Conservation (phyloP, 441 rosid genomes). For the Croton laevigatus region DNA sequence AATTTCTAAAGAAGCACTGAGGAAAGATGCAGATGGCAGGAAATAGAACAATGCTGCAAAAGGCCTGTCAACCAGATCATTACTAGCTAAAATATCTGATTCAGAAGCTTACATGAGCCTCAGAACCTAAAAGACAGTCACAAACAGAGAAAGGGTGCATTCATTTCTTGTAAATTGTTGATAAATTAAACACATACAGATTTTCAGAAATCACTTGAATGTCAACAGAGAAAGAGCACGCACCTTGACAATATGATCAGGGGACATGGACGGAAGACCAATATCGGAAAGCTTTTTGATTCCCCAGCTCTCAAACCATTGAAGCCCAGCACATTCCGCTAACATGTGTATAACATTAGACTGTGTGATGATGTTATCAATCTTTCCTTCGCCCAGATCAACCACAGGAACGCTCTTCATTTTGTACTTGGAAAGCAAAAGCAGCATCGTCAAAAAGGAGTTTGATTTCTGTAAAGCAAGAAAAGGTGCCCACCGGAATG, state of each 20-base stretch:
- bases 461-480: slow-evolving; percentile 85
- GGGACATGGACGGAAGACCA: slow-evolving; percentile 74
- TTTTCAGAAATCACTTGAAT: background rate
- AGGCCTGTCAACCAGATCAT: background rate
- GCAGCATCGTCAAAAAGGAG: slow-evolving; percentile 89
- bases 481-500: slow-evolving; percentile 98
- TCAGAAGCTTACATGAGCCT: background rate
- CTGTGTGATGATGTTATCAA: slow-evolving; percentile 82
- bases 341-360: slow-evolving; percentile 96
- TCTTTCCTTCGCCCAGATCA: slow-evolving; percentile 72
- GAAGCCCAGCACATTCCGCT: slow-evolving; percentile 84
- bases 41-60: background rate
- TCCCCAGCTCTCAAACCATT: slow-evolving; percentile 98
- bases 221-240: slow-evolving; percentile 12
- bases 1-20: background rate
- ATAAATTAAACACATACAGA: background rate
- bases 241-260: slow-evolving; percentile 56
- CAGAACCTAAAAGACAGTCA: background rate
- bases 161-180: no score
- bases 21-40: background rate
- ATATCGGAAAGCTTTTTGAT: slow-evolving; percentile 74
- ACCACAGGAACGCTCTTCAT: slow-evolving; percentile 97
- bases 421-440: slow-evolving; percentile 91
- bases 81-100: background rate
- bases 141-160: background rate